A percentile compares a stretch with the other conserved stretches of the same genome.
These are phyloP conservation scores for Diatrype stigma DNA, from an alignment of 2,329 filamentous ascomycete genomes.

Conservation along the genomic window DNA sequence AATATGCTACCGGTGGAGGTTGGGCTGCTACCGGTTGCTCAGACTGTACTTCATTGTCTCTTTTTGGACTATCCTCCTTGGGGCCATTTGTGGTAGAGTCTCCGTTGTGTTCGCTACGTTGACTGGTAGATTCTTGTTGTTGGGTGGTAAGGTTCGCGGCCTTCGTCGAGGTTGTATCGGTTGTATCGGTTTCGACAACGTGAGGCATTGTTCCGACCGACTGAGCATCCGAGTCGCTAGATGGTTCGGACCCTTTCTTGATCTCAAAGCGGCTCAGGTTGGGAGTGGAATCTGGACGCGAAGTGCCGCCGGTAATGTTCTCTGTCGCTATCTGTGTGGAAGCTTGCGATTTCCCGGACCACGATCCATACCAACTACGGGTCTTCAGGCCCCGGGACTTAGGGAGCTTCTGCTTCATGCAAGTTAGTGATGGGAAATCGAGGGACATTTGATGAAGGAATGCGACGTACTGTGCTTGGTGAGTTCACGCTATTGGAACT, in stretches of 20 bases:
- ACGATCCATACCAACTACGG: conserved; percentile 61
- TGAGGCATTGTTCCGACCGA: conserved; percentile 27
- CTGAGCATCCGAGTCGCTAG: conserved; percentile 27
- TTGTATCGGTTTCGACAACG: conserved; percentile 22
- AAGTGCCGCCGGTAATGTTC: conserved; percentile 55
- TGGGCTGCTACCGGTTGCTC: conserved; percentile 10
- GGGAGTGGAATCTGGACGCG: conserved; percentile 39
- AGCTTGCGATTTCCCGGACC: conserved; percentile 55
- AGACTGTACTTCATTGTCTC: conserved; percentile 7
- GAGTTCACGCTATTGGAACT: conserved; percentile 9
- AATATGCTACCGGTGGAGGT: conserved; percentile 29
- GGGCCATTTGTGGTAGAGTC: conserved; percentile 4
- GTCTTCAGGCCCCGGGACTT: conserved; percentile 43
- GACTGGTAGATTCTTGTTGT: conserved; percentile 6
- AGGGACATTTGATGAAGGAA: neutral
- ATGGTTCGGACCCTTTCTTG: conserved; percentile 31
- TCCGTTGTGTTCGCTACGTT: conserved; percentile 2
- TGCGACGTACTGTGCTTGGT: conserved; percentile 16
- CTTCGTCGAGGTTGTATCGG: conserved; percentile 8
- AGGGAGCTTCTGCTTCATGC: neutral
- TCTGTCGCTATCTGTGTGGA: conserved; percentile 59
- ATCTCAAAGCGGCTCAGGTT: conserved; percentile 50
- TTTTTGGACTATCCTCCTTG: conserved; percentile 4
- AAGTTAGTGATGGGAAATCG: neutral
- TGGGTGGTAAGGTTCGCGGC: conserved; percentile 25